These are phyloP conservation scores for Solioccasus polychromus DNA, from an alignment of 768 basidiomycete species.

Conservation along the genomic window DNA sequence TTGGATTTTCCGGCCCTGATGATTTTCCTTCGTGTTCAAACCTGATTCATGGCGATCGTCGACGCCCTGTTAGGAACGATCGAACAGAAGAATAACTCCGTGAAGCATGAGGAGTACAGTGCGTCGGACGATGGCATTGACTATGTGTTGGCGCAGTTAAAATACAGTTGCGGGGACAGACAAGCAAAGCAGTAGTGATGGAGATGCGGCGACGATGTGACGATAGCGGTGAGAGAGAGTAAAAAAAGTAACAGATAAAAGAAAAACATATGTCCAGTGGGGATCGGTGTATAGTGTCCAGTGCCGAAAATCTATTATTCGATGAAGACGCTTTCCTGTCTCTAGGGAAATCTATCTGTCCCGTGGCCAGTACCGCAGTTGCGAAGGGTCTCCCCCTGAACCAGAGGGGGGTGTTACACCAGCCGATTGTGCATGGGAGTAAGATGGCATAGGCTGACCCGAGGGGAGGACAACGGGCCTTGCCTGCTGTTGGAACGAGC, in stretches of 20 bases:
- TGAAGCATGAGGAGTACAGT: conserved; percentile 13
- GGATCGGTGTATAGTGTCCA: conserved; percentile 9
- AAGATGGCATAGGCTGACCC: conserved; percentile 24
- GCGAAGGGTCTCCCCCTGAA: conserved; percentile 24
- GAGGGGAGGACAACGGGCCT: conserved; percentile 19
- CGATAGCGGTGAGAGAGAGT: conserved; percentile 5
- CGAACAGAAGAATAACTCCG: conserved; percentile 13
- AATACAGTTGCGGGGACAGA: conserved; percentile 19
- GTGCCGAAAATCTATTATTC: conserved; percentile 17
- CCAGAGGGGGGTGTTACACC: conserved; percentile 27
- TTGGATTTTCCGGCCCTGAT: conserved; percentile 11
- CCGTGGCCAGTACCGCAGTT: conserved; percentile 26
- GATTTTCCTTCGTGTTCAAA: conserved; percentile 9
- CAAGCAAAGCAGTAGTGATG: conserved; percentile 6
- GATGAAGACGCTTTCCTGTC: conserved; percentile 3
- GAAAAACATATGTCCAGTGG: conserved; percentile 1
- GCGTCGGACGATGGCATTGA: conserved; percentile 12
- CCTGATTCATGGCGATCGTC: conserved; percentile 8
- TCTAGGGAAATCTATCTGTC: conserved; percentile 17
- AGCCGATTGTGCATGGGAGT: conserved; percentile 24
- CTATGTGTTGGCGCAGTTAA: conserved; percentile 4
- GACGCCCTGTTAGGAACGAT: conserved; percentile 20
- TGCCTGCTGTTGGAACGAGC: conserved; percentile 26
- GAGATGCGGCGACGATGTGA: conserved; percentile 10
- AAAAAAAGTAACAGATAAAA: background rate